These are phyloP conservation scores for Artemisia annua DNA, from an alignment of 129 eudicot genomes.

Conservation along the genomic window DNA sequence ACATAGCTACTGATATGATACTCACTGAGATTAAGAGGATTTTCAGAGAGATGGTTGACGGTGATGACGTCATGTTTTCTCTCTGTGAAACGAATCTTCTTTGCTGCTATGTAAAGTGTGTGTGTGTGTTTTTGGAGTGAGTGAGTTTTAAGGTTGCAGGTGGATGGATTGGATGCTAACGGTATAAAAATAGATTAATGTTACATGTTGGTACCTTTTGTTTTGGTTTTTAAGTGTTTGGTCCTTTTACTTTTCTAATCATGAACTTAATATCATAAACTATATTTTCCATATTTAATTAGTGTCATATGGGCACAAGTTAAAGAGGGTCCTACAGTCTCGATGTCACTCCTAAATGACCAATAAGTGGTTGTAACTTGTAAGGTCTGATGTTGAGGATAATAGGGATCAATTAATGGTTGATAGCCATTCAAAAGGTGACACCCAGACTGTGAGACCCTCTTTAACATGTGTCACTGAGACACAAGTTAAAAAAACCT, in stretches of 20 bases:
- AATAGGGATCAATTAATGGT: no score
- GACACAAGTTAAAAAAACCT: no score
- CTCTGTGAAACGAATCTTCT: conserved; percentile 11
- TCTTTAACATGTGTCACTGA: no score
- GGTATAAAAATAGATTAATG: conserved; percentile 5
- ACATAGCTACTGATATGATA: conserved; percentile 40
- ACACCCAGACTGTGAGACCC: no score
- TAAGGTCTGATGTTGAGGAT: no score
- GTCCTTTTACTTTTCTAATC: background rate
- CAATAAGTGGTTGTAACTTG: no score
- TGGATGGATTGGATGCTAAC: conserved; percentile 4
- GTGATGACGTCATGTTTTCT: conserved; percentile 19
- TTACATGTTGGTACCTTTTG: background rate
- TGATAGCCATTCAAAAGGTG: no score
- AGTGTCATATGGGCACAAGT: no score
- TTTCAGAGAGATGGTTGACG: conserved; percentile 41
- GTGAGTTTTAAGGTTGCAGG: background rate
- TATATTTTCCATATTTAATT: no score
- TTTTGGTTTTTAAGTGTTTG: background rate
- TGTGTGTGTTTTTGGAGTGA: conserved; percentile 12
- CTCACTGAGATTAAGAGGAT: conserved; percentile 44
- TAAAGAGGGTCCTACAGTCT: no score
- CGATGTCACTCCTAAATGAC: no score
- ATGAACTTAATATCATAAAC: no score
- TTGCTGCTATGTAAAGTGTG: conserved; percentile 19